Evolutionary conservation across 2,329 filamentous ascomycete genomes (phyloP), one percentile per base, ranked within the genome.

Genomic region (Claviceps monticola): DNA sequence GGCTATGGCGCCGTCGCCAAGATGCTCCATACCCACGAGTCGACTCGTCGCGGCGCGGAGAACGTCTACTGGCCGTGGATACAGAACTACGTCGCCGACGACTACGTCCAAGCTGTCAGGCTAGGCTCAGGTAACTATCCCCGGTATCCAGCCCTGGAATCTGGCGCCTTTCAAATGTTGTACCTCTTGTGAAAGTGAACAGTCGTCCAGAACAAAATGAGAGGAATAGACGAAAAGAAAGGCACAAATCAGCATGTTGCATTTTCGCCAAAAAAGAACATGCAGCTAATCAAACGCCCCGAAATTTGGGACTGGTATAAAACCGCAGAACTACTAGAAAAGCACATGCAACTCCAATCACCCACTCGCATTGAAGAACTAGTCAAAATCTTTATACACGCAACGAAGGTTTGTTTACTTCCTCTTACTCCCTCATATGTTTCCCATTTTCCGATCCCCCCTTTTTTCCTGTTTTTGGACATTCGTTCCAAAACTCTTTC

Each of bases 1-100:
- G 91, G 91, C 43, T 96, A 97, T 64, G 84, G 84, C 9, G 79
- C 80, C 52, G 86, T 94, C 54, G 91, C 87, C 5, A 75, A 76
- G 60, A 78, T 87, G 60, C 73, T 95, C 3, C 74, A 82, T 59
- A 72, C 72, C 14, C 82, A 86, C 55, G 69, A 75, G 48, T 72
- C 71, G n/a, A 84, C 81, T 38, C 72, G 72, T 55, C 74, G 74
- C 41, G 73, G 26, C 11, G 51, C 84, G 13, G 79, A 73, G 0
- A 94, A 91, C 64, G 74, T 70, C 17, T 97, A 95, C 70, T 93
- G 86, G 84, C 78, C 82, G 46, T 97, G 91, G 91, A 88, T 97
- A 57, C 75, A 90, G 63, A 94, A 88, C 61, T 97, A 96, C 62
- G 79, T 86, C 16, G 85, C 83, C 2, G 82, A 87, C 1, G 86